Percentiles rank a stretch among this genome's conserved stretches.
Conservation (phyloP, 2,329 filamentous ascomycete species). For the Verticillium nonalfalfae region DNA sequence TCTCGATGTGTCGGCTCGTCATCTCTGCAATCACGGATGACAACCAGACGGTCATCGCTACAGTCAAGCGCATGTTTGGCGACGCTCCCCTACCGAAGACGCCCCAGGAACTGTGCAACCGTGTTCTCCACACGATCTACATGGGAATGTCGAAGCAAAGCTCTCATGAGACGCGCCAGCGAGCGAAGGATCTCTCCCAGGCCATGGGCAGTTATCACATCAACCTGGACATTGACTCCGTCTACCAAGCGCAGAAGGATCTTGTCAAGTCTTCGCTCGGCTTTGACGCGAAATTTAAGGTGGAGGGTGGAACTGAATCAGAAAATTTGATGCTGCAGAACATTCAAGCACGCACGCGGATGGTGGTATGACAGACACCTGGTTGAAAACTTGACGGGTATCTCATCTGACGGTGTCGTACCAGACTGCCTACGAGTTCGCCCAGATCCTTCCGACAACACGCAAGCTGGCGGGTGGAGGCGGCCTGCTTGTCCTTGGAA, state of each 20-base stretch:
- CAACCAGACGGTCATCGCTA: conserved; percentile 28
- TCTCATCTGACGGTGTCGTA: background rate
- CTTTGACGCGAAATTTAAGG: conserved; percentile 50
- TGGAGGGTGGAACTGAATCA: conserved; percentile 53
- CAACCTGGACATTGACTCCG: conserved; percentile 67
- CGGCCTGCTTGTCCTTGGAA: conserved; percentile 60
- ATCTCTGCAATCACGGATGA: conserved; percentile 40
- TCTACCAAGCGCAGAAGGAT: conserved; percentile 53
- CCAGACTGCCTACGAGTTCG: conserved; percentile 46
- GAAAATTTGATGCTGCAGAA: conserved; percentile 64
- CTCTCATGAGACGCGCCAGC: conserved; percentile 57
- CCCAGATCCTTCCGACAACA: conserved; percentile 54
- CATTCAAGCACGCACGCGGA: conserved; percentile 46
- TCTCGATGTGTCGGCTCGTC: conserved; percentile 49
- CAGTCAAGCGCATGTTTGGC: conserved; percentile 27
- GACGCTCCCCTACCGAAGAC: conserved; percentile 37
- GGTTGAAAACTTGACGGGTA: background rate
- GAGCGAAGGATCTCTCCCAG: conserved; percentile 54
- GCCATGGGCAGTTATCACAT: conserved; percentile 67
- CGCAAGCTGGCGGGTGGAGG: conserved; percentile 49
- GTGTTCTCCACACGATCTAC: conserved; percentile 45
- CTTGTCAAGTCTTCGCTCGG: conserved; percentile 51
- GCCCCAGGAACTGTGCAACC: conserved; percentile 49
- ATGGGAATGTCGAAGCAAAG: conserved; percentile 67
- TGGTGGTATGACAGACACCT: background rate